A percentile compares a stretch with the other conserved stretches of the same genome.
phyloP scores from a whole-genome alignment of 2,329 filamentous ascomycete genomes.

The Dothideomycetidae sp. region DNA sequence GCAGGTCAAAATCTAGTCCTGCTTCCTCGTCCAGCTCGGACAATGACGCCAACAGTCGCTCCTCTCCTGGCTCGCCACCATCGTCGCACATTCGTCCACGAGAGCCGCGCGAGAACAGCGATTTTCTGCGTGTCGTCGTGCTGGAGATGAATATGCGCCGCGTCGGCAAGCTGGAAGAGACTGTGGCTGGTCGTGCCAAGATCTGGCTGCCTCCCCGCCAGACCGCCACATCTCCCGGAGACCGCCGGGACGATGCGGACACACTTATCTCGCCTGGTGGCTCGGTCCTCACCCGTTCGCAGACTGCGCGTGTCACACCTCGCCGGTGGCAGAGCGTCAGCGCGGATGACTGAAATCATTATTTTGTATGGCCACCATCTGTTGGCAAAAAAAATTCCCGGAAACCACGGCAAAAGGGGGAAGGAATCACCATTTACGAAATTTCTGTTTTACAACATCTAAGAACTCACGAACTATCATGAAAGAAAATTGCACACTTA shows the following conservation, averaged over 20 bases:
- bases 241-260: conserved; percentile 2
- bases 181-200: conserved; percentile 39
- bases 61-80: too few relatives aligned
- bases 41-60: conserved; percentile 30
- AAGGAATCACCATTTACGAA: too few relatives aligned
- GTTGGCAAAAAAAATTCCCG: too few relatives aligned
- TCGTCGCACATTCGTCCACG: conserved; percentile 35
- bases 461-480: too few relatives aligned
- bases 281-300: background rate
- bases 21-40: conserved; percentile 26
- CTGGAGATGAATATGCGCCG: conserved; percentile 56
- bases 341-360: conserved; percentile 11
- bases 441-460: too few relatives aligned
- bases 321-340: conserved; percentile 20
- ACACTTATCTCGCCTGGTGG: background rate
- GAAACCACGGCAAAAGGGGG: too few relatives aligned
- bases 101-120: conserved; percentile 49
- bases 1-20: conserved; percentile 15
- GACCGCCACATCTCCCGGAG: conserved; percentile 13
- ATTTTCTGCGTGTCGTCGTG: conserved; percentile 50
- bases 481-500: too few relatives aligned
- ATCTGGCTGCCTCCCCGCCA: conserved; percentile 47
- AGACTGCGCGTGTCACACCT: conserved; percentile 13
- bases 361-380: too few relatives aligned
- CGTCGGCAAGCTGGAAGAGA: conserved; percentile 45